Conservation (phyloP, 2,329 filamentous ascomycete species). For the Basipetospora sp. region DNA sequence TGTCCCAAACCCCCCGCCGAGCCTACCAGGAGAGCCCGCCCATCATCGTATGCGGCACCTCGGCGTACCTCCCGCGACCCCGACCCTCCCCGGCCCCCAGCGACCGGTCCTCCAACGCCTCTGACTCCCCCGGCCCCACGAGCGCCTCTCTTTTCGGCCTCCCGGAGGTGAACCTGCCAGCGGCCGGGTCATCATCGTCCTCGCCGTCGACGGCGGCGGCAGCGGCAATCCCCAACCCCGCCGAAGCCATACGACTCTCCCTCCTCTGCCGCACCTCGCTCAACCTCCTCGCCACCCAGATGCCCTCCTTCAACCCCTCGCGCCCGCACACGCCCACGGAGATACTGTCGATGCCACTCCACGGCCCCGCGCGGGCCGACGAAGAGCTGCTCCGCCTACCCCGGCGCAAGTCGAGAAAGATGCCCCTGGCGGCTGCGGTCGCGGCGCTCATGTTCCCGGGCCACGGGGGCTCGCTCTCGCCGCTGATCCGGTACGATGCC, state of each 20-base stretch:
- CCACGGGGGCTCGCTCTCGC: constrained; percentile 19
- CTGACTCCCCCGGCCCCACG: not conserved
- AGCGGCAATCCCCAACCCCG: no score
- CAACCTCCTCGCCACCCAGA: constrained; percentile 13
- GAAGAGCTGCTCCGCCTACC: constrained; percentile 20
- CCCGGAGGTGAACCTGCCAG: no score
- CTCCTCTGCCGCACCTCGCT: constrained; percentile 17
- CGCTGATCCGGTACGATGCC: constrained; percentile 23
- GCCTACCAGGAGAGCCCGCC: not conserved
- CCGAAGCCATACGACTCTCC: constrained; percentile 16
- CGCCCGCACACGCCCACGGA: constrained; percentile 20
- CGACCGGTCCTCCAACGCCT: constrained; percentile 1
- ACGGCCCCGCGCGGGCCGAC: constrained; percentile 14
- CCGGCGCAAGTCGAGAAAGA: constrained; percentile 20
- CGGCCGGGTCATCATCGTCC: no score
- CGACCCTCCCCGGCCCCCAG: not conserved
- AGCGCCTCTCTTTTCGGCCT: not conserved
- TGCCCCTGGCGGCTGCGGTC: constrained; percentile 17
- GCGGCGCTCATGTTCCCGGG: constrained; percentile 20
- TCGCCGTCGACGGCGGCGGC: no score
- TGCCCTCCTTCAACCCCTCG: constrained; percentile 17
- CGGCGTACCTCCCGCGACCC: not conserved
- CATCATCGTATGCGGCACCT: constrained; percentile 4
- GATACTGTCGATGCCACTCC: constrained; percentile 20
- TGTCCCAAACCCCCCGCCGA: not conserved